Base-by-base conservation (phyloP, 75 land plant genomes). In the Picea sitchensis region DNA sequence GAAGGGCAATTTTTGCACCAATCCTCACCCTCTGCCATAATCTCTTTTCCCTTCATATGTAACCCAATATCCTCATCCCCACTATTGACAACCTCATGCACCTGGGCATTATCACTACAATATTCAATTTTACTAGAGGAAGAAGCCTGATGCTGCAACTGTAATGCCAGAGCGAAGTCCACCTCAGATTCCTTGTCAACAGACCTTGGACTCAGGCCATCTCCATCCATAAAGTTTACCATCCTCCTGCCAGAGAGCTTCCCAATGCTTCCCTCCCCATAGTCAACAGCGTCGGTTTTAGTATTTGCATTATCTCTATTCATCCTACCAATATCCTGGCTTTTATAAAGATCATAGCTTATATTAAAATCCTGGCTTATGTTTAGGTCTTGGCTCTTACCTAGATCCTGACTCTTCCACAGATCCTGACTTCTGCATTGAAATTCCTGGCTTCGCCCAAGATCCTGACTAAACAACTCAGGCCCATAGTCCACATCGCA, bases 401-500 rank as follows among this genome's bases (percentile, higher is more conserved):
- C 79, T 20, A 87, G 82, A 71, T 88, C 90, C 58, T 82, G 88
- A 76, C 87, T 87, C 78, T 51, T 75, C 59, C 83, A 81, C 58
- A 85, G 84, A 71, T 71, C 74, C 41, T 81, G 87, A 74, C 86
- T 87, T 73, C 31, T 73, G 56, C 84, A 81, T 56, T 83, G 84
- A 71, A 14, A n/a, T 5, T 71, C 74, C 20, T 38, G 80, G 58
- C 77, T 72, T 30, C 79, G 36, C n/a, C 47, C 58, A 14, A 51
- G 59, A 5, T 86, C 85, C 78, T 87, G 88, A 47, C 92, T 91
- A 65, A 83, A 88, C 65, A 89, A 67, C 21, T 88, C 92, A 21
- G 81, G 73, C 4, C 87, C 89, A 65, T 81, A 60, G 3, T 91
- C 87, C 36, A 75, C 86, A 30, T 94, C 95, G 14, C 65, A 56